A percentile compares a stretch with the other conserved stretches of the same genome.
Evolutionary conservation across 2,329 filamentous ascomycete genomes (phyloP).

Genomic region (Canariomyces notabilis): DNA sequence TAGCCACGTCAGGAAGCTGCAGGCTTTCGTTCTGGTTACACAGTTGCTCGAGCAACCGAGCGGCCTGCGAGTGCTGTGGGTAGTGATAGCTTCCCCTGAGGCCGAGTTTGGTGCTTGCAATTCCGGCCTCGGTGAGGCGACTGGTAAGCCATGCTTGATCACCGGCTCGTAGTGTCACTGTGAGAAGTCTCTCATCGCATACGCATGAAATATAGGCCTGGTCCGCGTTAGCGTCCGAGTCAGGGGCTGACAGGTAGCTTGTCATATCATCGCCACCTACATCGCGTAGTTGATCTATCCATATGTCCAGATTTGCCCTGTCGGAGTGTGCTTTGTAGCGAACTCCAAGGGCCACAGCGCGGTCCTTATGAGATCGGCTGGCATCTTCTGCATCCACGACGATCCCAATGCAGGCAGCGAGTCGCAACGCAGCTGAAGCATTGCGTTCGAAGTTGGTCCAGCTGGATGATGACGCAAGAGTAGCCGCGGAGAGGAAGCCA

Average conservation of each 20-base stretch:
- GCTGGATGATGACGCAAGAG: neutral
- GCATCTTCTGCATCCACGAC: constrained; percentile 10
- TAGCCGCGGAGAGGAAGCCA: constrained; percentile 12
- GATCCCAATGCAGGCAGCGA: constrained; percentile 13
- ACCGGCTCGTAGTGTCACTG: constrained; percentile 8
- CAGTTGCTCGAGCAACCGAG: neutral
- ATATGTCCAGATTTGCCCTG: constrained; percentile 6
- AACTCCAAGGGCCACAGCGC: constrained; percentile 3
- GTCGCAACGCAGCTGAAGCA: constrained; percentile 1
- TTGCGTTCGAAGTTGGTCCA: constrained; percentile 6
- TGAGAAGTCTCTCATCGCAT: constrained; percentile 6
- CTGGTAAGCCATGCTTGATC: neutral
- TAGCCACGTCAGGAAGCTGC: constrained; percentile 3
- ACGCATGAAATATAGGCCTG: constrained; percentile 16
- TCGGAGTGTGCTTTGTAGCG: constrained; percentile 5
- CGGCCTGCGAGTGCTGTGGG: neutral
- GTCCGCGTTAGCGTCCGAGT: too few relatives aligned
- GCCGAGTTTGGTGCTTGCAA: constrained; percentile 7
- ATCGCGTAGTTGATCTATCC: neutral
- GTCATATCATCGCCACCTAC: constrained; percentile 3
- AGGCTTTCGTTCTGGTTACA: neutral
- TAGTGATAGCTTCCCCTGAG: constrained; percentile 11
- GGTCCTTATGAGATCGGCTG: neutral
- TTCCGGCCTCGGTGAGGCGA: neutral
- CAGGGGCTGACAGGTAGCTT: too few relatives aligned